These are phyloP conservation scores for Fusarium sp. DNA, from an alignment of 2,329 filamentous ascomycete genomes.

Conservation along the genomic window DNA sequence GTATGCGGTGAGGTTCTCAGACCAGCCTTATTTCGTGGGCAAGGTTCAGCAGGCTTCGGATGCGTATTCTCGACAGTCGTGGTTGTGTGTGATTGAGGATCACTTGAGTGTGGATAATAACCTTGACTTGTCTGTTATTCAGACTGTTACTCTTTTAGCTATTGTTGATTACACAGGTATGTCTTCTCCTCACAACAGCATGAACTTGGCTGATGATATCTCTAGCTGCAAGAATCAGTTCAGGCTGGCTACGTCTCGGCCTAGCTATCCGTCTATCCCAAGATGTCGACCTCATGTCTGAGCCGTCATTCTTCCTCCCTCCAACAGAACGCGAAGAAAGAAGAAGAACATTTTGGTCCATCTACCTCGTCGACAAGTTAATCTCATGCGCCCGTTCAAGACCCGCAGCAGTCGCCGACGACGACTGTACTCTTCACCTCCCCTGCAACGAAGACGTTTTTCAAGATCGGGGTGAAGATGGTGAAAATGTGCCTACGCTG, in stretches of 20 bases:
- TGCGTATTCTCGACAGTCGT: conserved; percentile 20
- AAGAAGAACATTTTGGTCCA: conserved; percentile 52
- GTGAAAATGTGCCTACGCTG: conserved; percentile 12
- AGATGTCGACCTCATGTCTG: conserved; percentile 48
- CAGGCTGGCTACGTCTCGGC: conserved; percentile 52
- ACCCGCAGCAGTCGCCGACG: conserved; percentile 49
- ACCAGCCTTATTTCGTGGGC: conserved; percentile 3
- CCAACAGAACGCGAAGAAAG: conserved; percentile 40
- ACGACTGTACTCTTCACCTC: conserved; percentile 47
- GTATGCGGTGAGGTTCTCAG: conserved; percentile 4
- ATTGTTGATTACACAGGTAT: background rate
- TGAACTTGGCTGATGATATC: background rate
- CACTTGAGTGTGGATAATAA: conserved; percentile 22
- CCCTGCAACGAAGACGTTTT: conserved; percentile 38
- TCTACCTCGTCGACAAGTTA: conserved; percentile 52
- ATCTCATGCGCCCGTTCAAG: conserved; percentile 50
- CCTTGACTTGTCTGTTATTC: conserved; percentile 43
- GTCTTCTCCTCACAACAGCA: background rate
- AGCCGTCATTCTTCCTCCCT: conserved; percentile 37
- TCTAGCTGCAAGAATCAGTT: conserved; percentile 34
- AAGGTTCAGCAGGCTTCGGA: conserved; percentile 11
- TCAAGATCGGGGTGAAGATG: background rate
- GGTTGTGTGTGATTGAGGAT: conserved; percentile 24
- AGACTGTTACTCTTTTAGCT: conserved; percentile 44
- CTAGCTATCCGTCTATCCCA: conserved; percentile 49